Conservation (phyloP, 1,139 yeast species). For the Sugiyamaella novakii region DNA sequence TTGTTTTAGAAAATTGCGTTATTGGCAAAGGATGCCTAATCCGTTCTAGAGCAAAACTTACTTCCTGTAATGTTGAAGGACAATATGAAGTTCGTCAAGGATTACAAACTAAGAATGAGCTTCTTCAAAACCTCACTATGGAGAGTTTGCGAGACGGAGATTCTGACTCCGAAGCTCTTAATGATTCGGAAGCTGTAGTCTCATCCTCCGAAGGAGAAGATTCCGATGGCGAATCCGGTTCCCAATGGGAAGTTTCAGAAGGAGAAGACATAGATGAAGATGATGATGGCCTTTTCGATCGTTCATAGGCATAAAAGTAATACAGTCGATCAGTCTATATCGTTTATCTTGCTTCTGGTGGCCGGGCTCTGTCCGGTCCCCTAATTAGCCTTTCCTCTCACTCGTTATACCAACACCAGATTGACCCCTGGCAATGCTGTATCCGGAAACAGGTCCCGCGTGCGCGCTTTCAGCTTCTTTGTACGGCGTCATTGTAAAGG, state of each 20-base stretch:
- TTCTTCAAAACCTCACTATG: slow-evolving; percentile 64
- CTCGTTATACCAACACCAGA: no score
- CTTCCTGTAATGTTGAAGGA: slow-evolving; percentile 85
- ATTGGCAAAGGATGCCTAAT: slow-evolving; percentile 70
- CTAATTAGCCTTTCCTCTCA: no score
- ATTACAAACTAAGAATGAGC: slow-evolving; percentile 79
- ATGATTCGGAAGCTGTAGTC: slow-evolving; percentile 24
- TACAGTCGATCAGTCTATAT: no score
- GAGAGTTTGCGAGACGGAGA: slow-evolving; percentile 48
- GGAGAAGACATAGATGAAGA: slow-evolving; percentile 36
- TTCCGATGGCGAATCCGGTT: slow-evolving; percentile 25
- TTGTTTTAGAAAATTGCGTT: slow-evolving; percentile 77
- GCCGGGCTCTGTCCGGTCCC: slow-evolving; percentile 1
- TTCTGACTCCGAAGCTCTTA: slow-evolving; percentile 26
- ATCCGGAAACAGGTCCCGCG: no score
- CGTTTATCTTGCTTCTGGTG: background rate
- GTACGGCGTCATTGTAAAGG: no score
- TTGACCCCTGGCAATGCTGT: slow-evolving; percentile 6
- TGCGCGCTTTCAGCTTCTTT: no score
- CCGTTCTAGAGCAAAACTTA: slow-evolving; percentile 43
- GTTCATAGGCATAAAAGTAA: slow-evolving; percentile 33
- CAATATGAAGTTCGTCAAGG: slow-evolving; percentile 61
- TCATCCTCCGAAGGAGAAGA: slow-evolving; percentile 36
- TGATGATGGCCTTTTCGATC: slow-evolving; percentile 51
- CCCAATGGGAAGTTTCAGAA: slow-evolving; percentile 30